Evolutionary conservation across 768 basidiomycete species (phyloP).

Genomic region (Tricholoma flavovirens): DNA sequence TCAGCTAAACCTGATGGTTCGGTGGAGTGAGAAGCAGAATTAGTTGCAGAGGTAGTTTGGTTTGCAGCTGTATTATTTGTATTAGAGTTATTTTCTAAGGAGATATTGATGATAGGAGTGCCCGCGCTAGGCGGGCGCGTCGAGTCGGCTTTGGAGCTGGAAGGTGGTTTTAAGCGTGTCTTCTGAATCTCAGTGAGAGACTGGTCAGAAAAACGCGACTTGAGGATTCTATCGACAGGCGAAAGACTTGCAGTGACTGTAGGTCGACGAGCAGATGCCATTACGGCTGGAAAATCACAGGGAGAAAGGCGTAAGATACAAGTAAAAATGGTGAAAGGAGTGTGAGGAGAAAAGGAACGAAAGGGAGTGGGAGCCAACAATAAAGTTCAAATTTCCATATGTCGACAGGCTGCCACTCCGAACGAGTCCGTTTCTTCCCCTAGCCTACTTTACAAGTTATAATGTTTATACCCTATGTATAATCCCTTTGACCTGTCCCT

Average conservation of each 20-base stretch:
- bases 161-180: constrained; percentile 22
- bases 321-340: neutral
- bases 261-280: constrained; percentile 26
- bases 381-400: neutral
- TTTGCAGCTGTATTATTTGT: constrained; percentile 19
- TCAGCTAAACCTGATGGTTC: constrained; percentile 50
- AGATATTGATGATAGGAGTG: constrained; percentile 52
- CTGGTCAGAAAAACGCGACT: constrained; percentile 46
- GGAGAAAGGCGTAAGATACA: neutral
- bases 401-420: too few species aligned
- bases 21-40: constrained; percentile 24
- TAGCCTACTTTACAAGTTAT: too few species aligned
- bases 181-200: constrained; percentile 31
- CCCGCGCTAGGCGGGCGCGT: constrained; percentile 27
- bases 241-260: constrained; percentile 33
- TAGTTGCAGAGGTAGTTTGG: constrained; percentile 18
- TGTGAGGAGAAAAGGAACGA: neutral
- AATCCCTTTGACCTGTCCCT: neutral
- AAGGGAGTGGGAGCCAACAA: too few species aligned
- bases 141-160: constrained; percentile 28
- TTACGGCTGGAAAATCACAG: constrained; percentile 18
- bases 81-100: constrained; percentile 26
- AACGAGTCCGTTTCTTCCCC: too few species aligned
- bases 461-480: too few species aligned
- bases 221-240: constrained; percentile 38